A percentile compares a stretch with the other conserved stretches of the same genome.
These are phyloP conservation scores for Allantophomopsis cytisporea DNA, from an alignment of 2,329 filamentous ascomycete species.

Conservation along the genomic window DNA sequence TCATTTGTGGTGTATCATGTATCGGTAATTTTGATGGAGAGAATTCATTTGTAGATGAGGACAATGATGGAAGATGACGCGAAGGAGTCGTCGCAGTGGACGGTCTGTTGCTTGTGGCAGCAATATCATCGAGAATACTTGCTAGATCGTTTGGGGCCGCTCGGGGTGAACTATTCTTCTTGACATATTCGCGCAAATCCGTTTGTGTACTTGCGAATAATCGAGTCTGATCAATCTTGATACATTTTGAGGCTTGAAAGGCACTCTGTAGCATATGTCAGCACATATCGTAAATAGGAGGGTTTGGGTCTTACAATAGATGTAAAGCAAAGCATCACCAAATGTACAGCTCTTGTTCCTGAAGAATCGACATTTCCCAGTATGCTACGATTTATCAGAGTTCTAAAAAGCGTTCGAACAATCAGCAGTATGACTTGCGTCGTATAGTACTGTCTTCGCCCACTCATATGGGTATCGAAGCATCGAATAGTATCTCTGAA, in stretches of 20 bases:
- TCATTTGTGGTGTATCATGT: not conserved
- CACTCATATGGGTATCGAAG: conserved; percentile 43
- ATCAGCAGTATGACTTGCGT: conserved; percentile 47
- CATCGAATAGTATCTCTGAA: conserved; percentile 46
- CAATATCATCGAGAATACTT: not conserved
- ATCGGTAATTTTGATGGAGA: too few species aligned
- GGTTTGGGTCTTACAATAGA: conserved; percentile 30
- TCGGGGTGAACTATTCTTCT: not conserved
- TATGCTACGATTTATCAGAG: conserved; percentile 8
- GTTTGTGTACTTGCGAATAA: not conserved
- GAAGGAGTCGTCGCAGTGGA: too few species aligned
- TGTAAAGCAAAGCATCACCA: conserved; percentile 36
- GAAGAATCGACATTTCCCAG: conserved; percentile 7
- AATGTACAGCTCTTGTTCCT: conserved; percentile 28
- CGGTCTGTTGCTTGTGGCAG: not conserved
- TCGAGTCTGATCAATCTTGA: not conserved
- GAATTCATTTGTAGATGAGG: too few species aligned
- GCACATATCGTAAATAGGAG: too few species aligned
- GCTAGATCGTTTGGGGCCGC: not conserved
- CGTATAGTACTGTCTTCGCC: conserved; percentile 50
- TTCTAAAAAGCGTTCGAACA: conserved; percentile 34
- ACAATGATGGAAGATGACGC: too few species aligned
- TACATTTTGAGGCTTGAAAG: not conserved
- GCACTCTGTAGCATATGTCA: not conserved
- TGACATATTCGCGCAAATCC: not conserved